Conservation (phyloP, 306 rosid genomes). For the Delonix regia region DNA sequence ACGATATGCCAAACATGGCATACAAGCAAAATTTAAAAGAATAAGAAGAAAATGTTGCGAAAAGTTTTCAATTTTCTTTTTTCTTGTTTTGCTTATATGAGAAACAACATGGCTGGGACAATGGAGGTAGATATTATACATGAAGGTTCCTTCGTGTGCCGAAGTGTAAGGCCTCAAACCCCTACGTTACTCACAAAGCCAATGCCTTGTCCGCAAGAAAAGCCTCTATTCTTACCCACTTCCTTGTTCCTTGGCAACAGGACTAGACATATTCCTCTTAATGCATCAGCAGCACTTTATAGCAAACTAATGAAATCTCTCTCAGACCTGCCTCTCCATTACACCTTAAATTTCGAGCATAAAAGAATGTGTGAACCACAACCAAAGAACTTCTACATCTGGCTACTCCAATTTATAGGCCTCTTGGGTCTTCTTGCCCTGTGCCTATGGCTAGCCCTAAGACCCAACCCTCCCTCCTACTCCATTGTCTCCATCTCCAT, state of each 20-base stretch:
- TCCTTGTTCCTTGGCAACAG: slow-evolving; percentile 11
- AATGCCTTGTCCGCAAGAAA: slow-evolving; percentile 33
- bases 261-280: neutral
- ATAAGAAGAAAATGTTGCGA: neutral
- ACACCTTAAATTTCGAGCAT: neutral
- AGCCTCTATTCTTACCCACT: slow-evolving; percentile 33
- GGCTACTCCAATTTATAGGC: slow-evolving; percentile 33
- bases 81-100: neutral
- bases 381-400: slow-evolving; percentile 32
- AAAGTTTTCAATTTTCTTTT: too few relatives aligned
- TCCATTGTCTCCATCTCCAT: slow-evolving; percentile 43
- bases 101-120: neutral
- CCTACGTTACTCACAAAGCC: neutral
- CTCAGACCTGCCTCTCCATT: neutral
- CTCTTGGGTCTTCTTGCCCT: slow-evolving; percentile 45
- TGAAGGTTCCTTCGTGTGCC: neutral
- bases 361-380: slow-evolving; percentile 24
- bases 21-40: too few relatives aligned
- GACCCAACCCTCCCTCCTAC: slow-evolving; percentile 44
- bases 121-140: neutral
- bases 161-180: neutral
- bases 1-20: too few relatives aligned
- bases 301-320: slow-evolving; percentile 4
- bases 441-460: slow-evolving; percentile 46
- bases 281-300: neutral